Conservation (phyloP, 352 stramenopile genomes). For the Phytophthora lateralis region DNA sequence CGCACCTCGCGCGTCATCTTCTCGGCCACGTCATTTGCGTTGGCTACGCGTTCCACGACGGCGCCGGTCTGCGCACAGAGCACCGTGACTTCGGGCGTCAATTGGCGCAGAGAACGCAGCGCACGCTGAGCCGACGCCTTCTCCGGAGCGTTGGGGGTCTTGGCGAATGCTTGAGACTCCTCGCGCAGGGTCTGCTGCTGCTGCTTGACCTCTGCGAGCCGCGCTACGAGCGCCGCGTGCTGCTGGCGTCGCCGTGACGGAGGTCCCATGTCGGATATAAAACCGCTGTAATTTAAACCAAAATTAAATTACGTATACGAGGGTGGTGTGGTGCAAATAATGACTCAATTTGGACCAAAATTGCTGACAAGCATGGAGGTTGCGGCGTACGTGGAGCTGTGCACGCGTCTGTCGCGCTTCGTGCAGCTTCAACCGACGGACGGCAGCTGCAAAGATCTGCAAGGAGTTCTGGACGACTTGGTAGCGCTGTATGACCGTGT, state of each 20-base stretch:
- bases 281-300: too few relatives aligned
- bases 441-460: conserved; percentile 19
- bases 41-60: conserved; percentile 83
- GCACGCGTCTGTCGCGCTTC: conserved; percentile 68
- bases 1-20: conserved; percentile 90
- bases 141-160: conserved; percentile 44
- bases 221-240: conserved; percentile 66
- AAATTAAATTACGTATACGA: conserved; percentile 3
- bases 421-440: conserved; percentile 40
- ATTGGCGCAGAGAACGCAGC: conserved; percentile 56
- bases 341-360: conserved; percentile 3
- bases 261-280: conserved; percentile 22
- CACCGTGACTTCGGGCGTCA: conserved; percentile 72
- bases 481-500: conserved; percentile 37
- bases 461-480: conserved; percentile 36
- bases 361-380: conserved; percentile 36
- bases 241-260: conserved; percentile 33
- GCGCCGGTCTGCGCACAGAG: conserved; percentile 78
- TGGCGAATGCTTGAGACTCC: conserved; percentile 48
- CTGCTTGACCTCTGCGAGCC: conserved; percentile 50
- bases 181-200: conserved; percentile 46
- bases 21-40: conserved; percentile 88
- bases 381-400: conserved; percentile 60
- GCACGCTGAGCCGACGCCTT: conserved; percentile 57
- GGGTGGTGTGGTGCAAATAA: conserved; percentile 13